These are phyloP conservation scores for Pulveroboletus sp. DNA, from an alignment of 768 basidiomycete species.

Conservation along the genomic window DNA sequence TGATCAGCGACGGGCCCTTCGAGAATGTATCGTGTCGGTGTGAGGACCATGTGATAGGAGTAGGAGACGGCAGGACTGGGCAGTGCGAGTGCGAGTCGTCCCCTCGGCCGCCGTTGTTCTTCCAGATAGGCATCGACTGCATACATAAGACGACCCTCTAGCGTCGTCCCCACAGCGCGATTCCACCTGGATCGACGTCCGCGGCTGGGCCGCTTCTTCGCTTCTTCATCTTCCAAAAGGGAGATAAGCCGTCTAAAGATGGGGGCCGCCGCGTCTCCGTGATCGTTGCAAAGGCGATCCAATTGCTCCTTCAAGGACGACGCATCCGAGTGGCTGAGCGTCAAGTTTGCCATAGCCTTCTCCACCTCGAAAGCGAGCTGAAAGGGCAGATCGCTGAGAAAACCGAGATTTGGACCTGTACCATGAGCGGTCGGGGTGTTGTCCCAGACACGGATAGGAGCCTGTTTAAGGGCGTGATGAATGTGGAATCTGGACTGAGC, in stretches of 20 bases:
- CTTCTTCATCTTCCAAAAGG: constrained; percentile 16
- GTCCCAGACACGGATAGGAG: constrained; percentile 16
- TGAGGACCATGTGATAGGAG: constrained; percentile 36
- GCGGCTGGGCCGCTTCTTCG: not conserved
- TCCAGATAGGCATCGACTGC: constrained; percentile 18
- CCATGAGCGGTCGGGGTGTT: constrained; percentile 6
- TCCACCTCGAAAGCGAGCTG: constrained; percentile 37
- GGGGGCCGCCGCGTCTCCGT: constrained; percentile 13
- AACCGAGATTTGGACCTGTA: constrained; percentile 14
- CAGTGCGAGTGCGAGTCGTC: constrained; percentile 21
- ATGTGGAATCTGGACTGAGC: constrained; percentile 21
- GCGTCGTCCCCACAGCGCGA: constrained; percentile 1
- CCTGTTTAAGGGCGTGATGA: not conserved
- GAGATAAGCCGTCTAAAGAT: constrained; percentile 23
- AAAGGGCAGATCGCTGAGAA: constrained; percentile 29
- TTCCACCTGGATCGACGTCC: not conserved
- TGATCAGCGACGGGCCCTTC: constrained; percentile 38
- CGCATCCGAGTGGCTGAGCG: constrained; percentile 23
- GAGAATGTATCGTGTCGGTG: constrained; percentile 35
- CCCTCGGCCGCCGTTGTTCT: constrained; percentile 23
- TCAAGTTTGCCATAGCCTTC: constrained; percentile 31
- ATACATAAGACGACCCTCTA: constrained; percentile 11
- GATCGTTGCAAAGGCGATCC: constrained; percentile 11
- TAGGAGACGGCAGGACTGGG: constrained; percentile 22
- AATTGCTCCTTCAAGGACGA: constrained; percentile 19